These are phyloP conservation scores for Neofusicoccum ribis DNA, from an alignment of 2,329 filamentous ascomycete genomes.

Conservation along the genomic window DNA sequence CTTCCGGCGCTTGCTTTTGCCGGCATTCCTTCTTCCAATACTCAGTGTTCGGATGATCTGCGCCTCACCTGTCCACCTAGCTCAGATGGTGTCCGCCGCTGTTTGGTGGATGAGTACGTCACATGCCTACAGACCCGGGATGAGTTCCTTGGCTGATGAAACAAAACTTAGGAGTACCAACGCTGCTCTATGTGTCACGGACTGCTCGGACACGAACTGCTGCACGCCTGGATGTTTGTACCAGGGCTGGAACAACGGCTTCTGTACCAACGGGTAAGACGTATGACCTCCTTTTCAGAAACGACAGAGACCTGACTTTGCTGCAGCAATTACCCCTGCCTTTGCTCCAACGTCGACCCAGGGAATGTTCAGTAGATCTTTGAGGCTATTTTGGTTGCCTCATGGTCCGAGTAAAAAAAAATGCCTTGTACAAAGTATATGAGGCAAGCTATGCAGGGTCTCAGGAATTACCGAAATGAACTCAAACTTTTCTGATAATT, in stretches of 20 bases:
- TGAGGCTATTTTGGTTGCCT: too few species aligned
- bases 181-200: background rate
- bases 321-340: background rate
- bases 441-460: too few species aligned
- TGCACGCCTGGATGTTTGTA: background rate
- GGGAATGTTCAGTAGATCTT: background rate
- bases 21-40: background rate
- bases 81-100: background rate
- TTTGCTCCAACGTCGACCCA: background rate
- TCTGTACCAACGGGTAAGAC: background rate
- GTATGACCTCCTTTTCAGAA: background rate
- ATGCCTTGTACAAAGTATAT: too few species aligned
- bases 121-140: background rate
- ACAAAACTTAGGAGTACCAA: background rate
- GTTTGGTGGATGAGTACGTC: background rate
- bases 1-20: background rate
- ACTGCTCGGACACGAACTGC: background rate
- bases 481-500: too few species aligned
- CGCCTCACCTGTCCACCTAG: background rate
- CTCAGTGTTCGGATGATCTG: background rate
- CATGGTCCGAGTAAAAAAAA: too few species aligned
- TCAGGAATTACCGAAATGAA: too few species aligned
- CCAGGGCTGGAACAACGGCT: background rate
- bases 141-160: background rate
- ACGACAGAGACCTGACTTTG: background rate